Evolutionary conservation across 2,329 filamentous ascomycete genomes (phyloP), one percentile per base, ranked within the genome.

Genomic region (Cadophora luteo-olivacea): DNA sequence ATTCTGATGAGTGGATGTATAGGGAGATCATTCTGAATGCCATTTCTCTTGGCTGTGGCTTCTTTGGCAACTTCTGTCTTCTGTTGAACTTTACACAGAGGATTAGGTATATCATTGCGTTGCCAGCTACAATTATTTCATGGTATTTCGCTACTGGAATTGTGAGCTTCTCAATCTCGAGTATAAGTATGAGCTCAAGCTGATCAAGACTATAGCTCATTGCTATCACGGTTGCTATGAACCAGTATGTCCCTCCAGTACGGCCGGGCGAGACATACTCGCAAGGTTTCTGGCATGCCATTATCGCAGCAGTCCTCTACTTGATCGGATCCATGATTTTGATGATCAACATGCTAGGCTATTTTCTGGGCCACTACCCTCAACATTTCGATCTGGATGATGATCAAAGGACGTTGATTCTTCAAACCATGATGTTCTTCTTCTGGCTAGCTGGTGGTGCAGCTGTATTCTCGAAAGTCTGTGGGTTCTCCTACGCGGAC

Each of bases 341-440:
- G 0, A 88, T 91, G 84, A 78, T 90, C 70, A 92, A 92, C 72
- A 91, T 92, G 87, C 78, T 90, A 22, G 89, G 89, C 1, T 91
- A 90, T 71, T 87, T 91, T 67, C 81, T 90, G 0, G 89, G 89
- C 1, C 87, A 90, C 72, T 92, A 92, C 74, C 88, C 88, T 1
- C 86, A 91, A 73, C 85, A 88, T 71, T 92, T 92, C 74, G 83
- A 85, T 4, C 80, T 92, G 3, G 89, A 88, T 6, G 87, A 91
- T 64, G 85, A 88, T 61, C 90, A 92, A 74, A 83, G 90, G 1
- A 92, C 89, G 0, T 79, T 92, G 32, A 92, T 92, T 72, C 76
- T 92, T 4, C 90, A 92, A 76, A 92, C 89, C 0, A 91, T 90
- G 81, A 83, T 88, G 64, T 90, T 92, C 77, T 90, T 91, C 74